Conservation (phyloP, 2,329 filamentous ascomycete genomes). For the Tolypocladium sp. region DNA sequence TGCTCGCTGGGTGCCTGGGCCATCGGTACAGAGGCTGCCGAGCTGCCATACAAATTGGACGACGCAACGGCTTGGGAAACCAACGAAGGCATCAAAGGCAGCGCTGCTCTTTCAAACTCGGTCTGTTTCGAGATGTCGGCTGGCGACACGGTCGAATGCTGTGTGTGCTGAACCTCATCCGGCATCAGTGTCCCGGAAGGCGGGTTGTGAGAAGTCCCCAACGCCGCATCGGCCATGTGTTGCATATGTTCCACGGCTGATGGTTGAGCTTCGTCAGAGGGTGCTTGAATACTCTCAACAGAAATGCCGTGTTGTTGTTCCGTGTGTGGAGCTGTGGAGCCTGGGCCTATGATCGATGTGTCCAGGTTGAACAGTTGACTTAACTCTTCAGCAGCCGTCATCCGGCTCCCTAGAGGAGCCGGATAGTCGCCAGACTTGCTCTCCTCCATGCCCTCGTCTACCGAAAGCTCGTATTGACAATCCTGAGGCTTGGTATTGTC, state of each 20-base stretch:
- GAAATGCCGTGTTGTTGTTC: neutral
- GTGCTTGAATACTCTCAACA: neutral
- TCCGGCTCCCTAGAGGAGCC: neutral
- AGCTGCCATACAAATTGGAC: conserved; percentile 10
- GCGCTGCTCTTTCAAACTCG: conserved; percentile 11
- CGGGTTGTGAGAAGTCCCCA: conserved; percentile 8
- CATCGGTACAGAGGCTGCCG: conserved; percentile 15
- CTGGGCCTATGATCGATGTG: neutral
- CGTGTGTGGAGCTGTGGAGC: neutral
- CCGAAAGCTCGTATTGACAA: neutral
- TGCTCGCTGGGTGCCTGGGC: conserved; percentile 14
- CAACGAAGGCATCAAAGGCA: conserved; percentile 12
- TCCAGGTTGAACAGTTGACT: conserved; percentile 8
- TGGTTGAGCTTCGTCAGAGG: conserved; percentile 4
- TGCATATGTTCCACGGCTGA: conserved; percentile 12
- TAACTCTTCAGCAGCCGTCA: conserved; percentile 8
- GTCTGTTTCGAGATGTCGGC: conserved; percentile 25
- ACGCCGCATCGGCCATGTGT: conserved; percentile 10
- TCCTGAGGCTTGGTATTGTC: neutral
- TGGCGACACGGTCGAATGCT: conserved; percentile 25
- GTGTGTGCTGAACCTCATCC: conserved; percentile 9
- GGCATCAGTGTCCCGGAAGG: conserved; percentile 11
- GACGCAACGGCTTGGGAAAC: conserved; percentile 9
- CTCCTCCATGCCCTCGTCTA: conserved; percentile 1
- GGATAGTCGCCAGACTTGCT: neutral